A percentile compares a stretch with the other conserved stretches of the same genome.
phyloP scores from a whole-genome alignment of 495 filamentous ascomycete species.

The Hypoxylon rickii region DNA sequence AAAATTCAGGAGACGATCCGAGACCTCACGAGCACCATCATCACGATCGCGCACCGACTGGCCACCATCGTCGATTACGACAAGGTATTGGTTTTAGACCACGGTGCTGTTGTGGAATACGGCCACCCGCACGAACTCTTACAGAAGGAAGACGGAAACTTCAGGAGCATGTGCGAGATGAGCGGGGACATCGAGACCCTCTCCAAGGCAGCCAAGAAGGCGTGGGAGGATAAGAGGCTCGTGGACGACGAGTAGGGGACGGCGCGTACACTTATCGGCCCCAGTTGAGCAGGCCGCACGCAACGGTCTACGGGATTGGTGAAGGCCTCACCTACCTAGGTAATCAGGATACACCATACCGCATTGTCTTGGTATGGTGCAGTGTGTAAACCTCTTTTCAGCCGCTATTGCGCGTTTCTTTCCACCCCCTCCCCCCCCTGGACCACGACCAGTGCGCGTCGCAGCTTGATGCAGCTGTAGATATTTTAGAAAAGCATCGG shows the following conservation, averaged over 20 bases:
- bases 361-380: neutral
- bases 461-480: too few species aligned
- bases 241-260: constrained; percentile 43
- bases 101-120: constrained; percentile 84
- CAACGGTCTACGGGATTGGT: neutral
- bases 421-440: too few species aligned
- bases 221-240: constrained; percentile 48
- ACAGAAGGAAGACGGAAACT: constrained; percentile 67
- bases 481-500: too few species aligned
- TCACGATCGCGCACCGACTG: constrained; percentile 96
- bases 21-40: constrained; percentile 88
- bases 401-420: too few species aligned
- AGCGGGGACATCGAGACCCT: constrained; percentile 83
- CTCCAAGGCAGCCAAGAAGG: constrained; percentile 73
- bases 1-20: constrained; percentile 97
- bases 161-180: constrained; percentile 93
- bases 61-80: constrained; percentile 98
- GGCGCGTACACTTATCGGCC: neutral
- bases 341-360: neutral
- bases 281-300: neutral
- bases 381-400: neutral
- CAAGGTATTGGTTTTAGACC: constrained; percentile 95
- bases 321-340: neutral
- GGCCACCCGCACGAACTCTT: constrained; percentile 84
- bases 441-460: too few species aligned